Conservation (phyloP, 257 asterid genomes). For the Jaltomata sinuosa region DNA sequence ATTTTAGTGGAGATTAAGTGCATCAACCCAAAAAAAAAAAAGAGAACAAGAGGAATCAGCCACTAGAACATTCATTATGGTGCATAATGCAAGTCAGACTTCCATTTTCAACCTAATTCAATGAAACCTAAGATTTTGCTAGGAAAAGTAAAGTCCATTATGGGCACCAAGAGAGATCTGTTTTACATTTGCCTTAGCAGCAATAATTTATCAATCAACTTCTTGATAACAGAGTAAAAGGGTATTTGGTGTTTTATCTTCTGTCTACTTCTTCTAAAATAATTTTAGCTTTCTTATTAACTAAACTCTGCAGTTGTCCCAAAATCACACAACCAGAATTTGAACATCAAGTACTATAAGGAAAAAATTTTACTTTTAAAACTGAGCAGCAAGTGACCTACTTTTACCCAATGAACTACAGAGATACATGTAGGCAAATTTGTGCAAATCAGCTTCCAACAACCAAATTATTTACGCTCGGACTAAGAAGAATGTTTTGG, state of each 20-base stretch:
- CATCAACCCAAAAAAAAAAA: not conserved
- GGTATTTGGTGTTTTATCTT: not conserved
- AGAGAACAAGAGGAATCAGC: not conserved
- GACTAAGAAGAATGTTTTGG: not conserved
- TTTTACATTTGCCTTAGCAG: not conserved
- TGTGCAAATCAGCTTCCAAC: not conserved
- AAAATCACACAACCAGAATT: not conserved
- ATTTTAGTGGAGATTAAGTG: not conserved
- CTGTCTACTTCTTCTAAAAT: not conserved
- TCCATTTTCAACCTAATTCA: not conserved
- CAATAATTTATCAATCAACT: not conserved
- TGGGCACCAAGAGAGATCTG: not conserved
- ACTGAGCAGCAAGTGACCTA: not conserved
- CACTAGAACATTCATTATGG: not conserved
- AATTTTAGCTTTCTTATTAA: not conserved
- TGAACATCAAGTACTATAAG: not conserved
- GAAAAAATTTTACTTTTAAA: not conserved
- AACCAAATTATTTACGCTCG: not conserved
- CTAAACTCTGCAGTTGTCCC: not conserved
- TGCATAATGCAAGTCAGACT: not conserved
- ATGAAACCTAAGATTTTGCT: not conserved
- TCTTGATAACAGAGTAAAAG: not conserved
- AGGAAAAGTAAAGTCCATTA: not conserved
- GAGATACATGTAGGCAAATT: not conserved
- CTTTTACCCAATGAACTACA: not conserved